Evolutionary conservation across 164 flowering plant genomes (phyloP).

Genomic region (Euptelea pleiosperma): DNA sequence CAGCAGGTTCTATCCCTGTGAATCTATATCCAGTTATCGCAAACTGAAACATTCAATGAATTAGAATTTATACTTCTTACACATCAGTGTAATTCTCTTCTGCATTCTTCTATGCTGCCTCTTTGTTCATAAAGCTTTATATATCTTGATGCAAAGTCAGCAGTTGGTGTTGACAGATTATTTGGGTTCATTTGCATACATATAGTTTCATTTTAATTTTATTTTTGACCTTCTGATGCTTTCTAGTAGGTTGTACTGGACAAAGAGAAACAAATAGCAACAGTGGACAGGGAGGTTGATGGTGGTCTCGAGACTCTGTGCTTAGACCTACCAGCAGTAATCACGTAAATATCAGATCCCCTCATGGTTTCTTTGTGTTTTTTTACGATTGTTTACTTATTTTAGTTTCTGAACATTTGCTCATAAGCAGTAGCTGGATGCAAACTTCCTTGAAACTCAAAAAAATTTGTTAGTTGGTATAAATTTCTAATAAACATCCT

Average conservation of each 20-base stretch:
- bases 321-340: slow-evolving; percentile 85
- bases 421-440: background rate
- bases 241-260: slow-evolving; percentile 79
- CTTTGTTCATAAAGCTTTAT: background rate
- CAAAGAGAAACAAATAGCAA: slow-evolving; percentile 61
- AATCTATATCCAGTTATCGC: background rate
- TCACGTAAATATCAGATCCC: slow-evolving; percentile 48
- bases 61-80: background rate
- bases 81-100: background rate
- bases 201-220: background rate
- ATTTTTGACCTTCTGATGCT: slow-evolving; percentile 9
- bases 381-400: background rate
- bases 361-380: background rate
- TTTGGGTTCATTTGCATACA: background rate
- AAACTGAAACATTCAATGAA: background rate
- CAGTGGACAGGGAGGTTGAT: slow-evolving; percentile 93
- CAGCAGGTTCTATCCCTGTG: background rate
- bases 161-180: background rate
- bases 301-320: slow-evolving; percentile 83
- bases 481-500: background rate
- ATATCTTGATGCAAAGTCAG: too few species aligned
- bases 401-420: background rate
- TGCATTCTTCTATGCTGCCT: background rate
- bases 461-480: background rate
- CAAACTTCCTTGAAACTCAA: slow-evolving; percentile 1